phyloP scores from a whole-genome alignment of 768 basidiomycete genomes.

The Tulasnella sp. region DNA sequence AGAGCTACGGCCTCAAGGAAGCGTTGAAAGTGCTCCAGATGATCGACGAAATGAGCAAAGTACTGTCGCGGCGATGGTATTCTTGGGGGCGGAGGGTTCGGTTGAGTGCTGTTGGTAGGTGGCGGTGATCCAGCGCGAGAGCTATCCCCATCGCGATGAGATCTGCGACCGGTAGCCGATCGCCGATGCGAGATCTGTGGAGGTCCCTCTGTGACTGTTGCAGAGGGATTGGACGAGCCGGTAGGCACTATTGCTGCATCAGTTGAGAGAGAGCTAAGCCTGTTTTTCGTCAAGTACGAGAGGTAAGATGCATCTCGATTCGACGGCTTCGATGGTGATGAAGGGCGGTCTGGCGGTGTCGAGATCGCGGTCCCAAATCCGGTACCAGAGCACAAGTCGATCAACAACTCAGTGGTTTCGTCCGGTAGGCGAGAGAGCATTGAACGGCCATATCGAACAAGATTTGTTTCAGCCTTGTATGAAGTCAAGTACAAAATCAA shows the following conservation, averaged over 20 bases:
- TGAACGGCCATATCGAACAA: slow-evolving; percentile 79
- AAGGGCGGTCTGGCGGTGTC: slow-evolving; percentile 31
- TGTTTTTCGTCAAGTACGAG: slow-evolving; percentile 66
- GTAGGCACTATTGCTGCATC: not conserved
- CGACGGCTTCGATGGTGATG: slow-evolving; percentile 18
- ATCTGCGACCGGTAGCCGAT: not conserved
- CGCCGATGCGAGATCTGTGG: not conserved
- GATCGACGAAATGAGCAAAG: slow-evolving; percentile 91
- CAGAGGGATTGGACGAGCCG: not conserved
- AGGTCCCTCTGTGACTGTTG: not conserved
- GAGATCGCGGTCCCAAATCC: slow-evolving; percentile 31
- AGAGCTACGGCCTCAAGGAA: slow-evolving; percentile 83
- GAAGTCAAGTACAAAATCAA: not conserved
- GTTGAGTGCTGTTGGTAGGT: not conserved
- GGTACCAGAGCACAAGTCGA: slow-evolving; percentile 76
- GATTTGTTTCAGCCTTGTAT: slow-evolving; percentile 62
- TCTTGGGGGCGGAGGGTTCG: slow-evolving; percentile 29
- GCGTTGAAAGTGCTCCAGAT: slow-evolving; percentile 65
- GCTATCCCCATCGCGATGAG: slow-evolving; percentile 11
- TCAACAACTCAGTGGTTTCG: slow-evolving; percentile 82
- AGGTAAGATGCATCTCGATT: slow-evolving; percentile 52
- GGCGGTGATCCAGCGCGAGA: slow-evolving; percentile 23
- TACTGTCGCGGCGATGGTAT: slow-evolving; percentile 74
- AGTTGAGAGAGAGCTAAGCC: slow-evolving; percentile 21
- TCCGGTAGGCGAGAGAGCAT: slow-evolving; percentile 72